Base-by-base conservation (phyloP, 1,139 yeast species). In the Pichia sp. region DNA sequence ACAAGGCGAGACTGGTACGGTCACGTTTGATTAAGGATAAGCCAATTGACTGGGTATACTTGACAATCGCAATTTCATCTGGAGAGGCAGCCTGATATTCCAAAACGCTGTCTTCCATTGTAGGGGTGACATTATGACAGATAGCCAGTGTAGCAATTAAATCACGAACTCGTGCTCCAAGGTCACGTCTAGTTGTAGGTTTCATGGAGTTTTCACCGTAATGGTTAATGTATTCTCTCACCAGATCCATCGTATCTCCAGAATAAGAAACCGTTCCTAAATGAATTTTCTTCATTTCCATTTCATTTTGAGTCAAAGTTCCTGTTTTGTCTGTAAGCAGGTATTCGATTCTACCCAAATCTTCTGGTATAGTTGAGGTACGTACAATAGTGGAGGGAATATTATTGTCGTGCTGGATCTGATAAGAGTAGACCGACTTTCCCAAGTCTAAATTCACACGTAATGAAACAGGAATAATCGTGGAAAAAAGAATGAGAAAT, bases 21-120 rank as follows among this genome's bases (percentile, higher is more conserved):
- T 95, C 99, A 62, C 99, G 80, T 62, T 82, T 85, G 56, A 78
- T 75, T 48, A 95, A 74, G 10, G 88, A 80, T 45, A 95, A 72
- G 0, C 99, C 99, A 34, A 91, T 95, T 4, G 74, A 68, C 58
- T 88, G 95, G 1, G 97, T 87, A 72, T 90, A 95, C 64, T 86
- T 86, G 28, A 95, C 98, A 60, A 95, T 93, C 21, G 99, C 99
- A 58, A 93, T 84, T 68, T 95, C 99, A 72, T 95, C 99, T 0
- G 99, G 99, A 0, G 98, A 91, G 0, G 98, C 97, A 0, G 99
- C 99, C 69, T 95, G 99, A 66, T 91, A 95, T 1, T 89, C 78
- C 9, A 87, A 66, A 48, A 71, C 77, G 53, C 78, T 83, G 54
- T 78, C 83, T 53, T 86, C 95, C 58, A 80, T 75, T 0, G 89